Evolutionary conservation across 2,329 filamentous ascomycete genomes (phyloP).

Genomic region (Colletotrichum navitas): DNA sequence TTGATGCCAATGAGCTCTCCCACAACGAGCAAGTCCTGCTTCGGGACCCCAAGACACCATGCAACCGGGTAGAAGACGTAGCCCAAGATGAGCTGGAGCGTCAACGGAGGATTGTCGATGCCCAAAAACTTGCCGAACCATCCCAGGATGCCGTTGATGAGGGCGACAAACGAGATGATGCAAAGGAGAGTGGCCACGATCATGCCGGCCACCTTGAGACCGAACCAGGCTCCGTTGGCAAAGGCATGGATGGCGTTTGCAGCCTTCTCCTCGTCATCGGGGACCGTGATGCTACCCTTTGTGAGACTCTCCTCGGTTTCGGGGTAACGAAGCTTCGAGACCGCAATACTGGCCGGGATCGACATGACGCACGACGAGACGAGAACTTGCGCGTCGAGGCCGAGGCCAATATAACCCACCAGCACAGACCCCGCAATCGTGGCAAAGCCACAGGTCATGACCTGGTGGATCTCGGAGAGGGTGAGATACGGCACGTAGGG

Average conservation of each 20-base stretch:
- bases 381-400: constrained; percentile 76
- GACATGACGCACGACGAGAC: constrained; percentile 84
- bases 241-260: constrained; percentile 79
- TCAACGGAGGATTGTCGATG: constrained; percentile 68
- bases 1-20: constrained; percentile 38
- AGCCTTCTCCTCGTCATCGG: constrained; percentile 73
- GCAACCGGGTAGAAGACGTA: constrained; percentile 80
- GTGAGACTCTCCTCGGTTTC: constrained; percentile 81
- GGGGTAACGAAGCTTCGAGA: constrained; percentile 79
- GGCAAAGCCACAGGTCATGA: constrained; percentile 82
- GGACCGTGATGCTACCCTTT: constrained; percentile 75
- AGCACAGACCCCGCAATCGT: constrained; percentile 81
- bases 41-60: constrained; percentile 75
- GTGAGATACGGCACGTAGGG: constrained; percentile 80
- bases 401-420: constrained; percentile 78
- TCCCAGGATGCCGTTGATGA: constrained; percentile 76
- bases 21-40: constrained; percentile 27
- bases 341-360: constrained; percentile 79
- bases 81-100: constrained; percentile 76
- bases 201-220: constrained; percentile 82
- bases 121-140: constrained; percentile 81
- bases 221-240: constrained; percentile 80
- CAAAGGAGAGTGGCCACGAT: constrained; percentile 78
- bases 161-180: constrained; percentile 77
- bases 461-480: constrained; percentile 78